Base-by-base conservation (phyloP, 306 rosid genomes). In the Vigna unguiculata region DNA sequence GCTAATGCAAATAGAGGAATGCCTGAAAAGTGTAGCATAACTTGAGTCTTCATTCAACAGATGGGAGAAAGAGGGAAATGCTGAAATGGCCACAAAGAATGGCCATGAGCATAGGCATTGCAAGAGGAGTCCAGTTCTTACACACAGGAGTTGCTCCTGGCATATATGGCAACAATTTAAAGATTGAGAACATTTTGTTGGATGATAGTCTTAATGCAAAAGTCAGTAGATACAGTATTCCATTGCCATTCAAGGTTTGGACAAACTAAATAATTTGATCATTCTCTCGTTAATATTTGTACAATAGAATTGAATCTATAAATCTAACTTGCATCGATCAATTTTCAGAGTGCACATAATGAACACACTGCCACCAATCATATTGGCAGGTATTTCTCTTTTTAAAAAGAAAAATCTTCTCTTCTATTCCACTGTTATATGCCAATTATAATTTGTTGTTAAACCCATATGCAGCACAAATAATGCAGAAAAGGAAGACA, bases 11-110 rank as follows among this genome's bases (percentile, higher is more conserved):
- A 43, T 49, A 36, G 53, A 48, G 54, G 58, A 34, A 46, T 14
- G 51, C 12, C 25, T 2, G 28, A 21, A 60, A 49, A 3, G 21
- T 55, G 34, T 24, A 21, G 54, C 8, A 55, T 78, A 16, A 70
- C 28, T 45, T 54, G 54, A 24, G 48, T 71, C 38, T 70, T 68
- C 25, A 71, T 71, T 71, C 58, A 66, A 72, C 82, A 96, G 99
- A 96, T 83, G 82, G 93, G 91, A 92, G 88, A 81, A 89, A 85
- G 84, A 96, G 88, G 78, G 97, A 92, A n/a, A 80, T 84, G 82
- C 77, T 96, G 80, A 96, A 96, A 83, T 96, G 98, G 99, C 97
- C 97, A 30, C 98, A 96, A 82, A 96, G 99, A 86, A 88, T 96
- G 96, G 98, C 93, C 41, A 91, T 96, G 19, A 82, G 86, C 64